These are phyloP conservation scores for Daedaleopsis nitida DNA, from an alignment of 768 basidiomycete species.

Conservation along the genomic window DNA sequence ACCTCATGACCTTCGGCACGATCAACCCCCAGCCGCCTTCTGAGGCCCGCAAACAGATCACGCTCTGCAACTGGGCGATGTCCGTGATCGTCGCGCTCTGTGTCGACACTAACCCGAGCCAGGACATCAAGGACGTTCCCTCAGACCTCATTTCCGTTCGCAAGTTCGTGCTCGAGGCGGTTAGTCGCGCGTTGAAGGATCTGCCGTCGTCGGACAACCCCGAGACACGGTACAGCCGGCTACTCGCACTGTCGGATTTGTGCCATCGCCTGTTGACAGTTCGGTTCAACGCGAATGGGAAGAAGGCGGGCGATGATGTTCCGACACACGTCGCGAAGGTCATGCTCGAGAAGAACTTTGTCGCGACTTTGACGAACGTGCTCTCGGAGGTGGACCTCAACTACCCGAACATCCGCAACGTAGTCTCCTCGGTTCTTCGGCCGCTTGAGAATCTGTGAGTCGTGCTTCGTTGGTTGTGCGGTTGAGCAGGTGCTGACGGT, in stretches of 20 bases:
- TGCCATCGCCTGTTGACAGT: constrained; percentile 86
- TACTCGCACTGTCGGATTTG: constrained; percentile 85
- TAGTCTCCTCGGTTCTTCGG: constrained; percentile 85
- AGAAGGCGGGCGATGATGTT: constrained; percentile 66
- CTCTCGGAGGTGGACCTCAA: constrained; percentile 94
- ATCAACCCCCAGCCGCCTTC: constrained; percentile 63
- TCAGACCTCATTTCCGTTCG: constrained; percentile 85
- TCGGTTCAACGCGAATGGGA: constrained; percentile 57
- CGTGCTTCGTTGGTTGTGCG: neutral
- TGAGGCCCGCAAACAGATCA: constrained; percentile 56
- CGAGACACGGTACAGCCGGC: constrained; percentile 82
- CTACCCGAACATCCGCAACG: constrained; percentile 84
- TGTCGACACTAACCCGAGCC: constrained; percentile 70
- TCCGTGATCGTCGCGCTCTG: constrained; percentile 93
- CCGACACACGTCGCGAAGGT: constrained; percentile 93
- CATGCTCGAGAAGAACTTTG: constrained; percentile 98
- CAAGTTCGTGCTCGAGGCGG: constrained; percentile 87
- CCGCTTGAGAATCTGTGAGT: constrained; percentile 89
- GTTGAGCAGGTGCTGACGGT: neutral
- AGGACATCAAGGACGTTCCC: constrained; percentile 76
- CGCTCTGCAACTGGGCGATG: constrained; percentile 84
- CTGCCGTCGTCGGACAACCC: constrained; percentile 52
- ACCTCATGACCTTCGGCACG: constrained; percentile 77
- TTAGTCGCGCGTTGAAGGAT: constrained; percentile 88
- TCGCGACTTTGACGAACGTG: constrained; percentile 82